A percentile compares a stretch with the other conserved stretches of the same genome.
These are phyloP conservation scores for Boletus barrowsii DNA, from an alignment of 768 basidiomycete species.

Conservation along the genomic window DNA sequence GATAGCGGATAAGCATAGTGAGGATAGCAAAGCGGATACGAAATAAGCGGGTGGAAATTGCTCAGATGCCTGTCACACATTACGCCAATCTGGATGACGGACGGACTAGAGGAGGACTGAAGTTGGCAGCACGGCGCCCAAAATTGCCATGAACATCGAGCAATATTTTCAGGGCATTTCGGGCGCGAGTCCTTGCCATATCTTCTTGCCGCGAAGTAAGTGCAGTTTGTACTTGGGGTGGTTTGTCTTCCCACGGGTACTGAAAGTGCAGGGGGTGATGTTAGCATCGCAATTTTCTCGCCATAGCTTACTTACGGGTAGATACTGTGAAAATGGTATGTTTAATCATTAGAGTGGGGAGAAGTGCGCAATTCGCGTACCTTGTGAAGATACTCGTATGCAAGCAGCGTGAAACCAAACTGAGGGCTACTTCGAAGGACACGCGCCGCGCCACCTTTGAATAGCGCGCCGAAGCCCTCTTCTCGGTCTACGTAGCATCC, in stretches of 20 bases:
- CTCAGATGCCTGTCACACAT: slow-evolving; percentile 2
- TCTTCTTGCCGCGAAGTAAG: slow-evolving; percentile 76
- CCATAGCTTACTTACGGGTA: slow-evolving; percentile 26
- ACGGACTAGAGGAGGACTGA: slow-evolving; percentile 24
- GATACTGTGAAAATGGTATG: slow-evolving; percentile 20
- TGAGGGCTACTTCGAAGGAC: slow-evolving; percentile 87
- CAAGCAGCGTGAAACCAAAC: slow-evolving; percentile 91
- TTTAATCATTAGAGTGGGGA: background rate
- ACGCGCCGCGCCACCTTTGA: slow-evolving; percentile 90
- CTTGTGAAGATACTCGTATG: slow-evolving; percentile 70
- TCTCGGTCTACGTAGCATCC: slow-evolving; percentile 57
- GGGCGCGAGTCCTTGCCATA: slow-evolving; percentile 82
- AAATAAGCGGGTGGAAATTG: background rate
- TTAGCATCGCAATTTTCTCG: slow-evolving; percentile 6
- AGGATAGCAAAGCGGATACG: background rate
- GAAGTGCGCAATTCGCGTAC: slow-evolving; percentile 33
- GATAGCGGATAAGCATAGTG: slow-evolving; percentile 16
- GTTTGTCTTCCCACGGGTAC: slow-evolving; percentile 81
- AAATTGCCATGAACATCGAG: slow-evolving; percentile 91
- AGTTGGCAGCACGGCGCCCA: slow-evolving; percentile 53
- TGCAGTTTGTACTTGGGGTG: slow-evolving; percentile 63
- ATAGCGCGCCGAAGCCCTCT: slow-evolving; percentile 86
- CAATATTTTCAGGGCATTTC: slow-evolving; percentile 92
- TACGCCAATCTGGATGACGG: slow-evolving; percentile 19
- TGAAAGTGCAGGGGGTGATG: slow-evolving; percentile 27